These are phyloP conservation scores for Dentipellis fragilis DNA, from an alignment of 768 basidiomycete genomes.

Conservation along the genomic window DNA sequence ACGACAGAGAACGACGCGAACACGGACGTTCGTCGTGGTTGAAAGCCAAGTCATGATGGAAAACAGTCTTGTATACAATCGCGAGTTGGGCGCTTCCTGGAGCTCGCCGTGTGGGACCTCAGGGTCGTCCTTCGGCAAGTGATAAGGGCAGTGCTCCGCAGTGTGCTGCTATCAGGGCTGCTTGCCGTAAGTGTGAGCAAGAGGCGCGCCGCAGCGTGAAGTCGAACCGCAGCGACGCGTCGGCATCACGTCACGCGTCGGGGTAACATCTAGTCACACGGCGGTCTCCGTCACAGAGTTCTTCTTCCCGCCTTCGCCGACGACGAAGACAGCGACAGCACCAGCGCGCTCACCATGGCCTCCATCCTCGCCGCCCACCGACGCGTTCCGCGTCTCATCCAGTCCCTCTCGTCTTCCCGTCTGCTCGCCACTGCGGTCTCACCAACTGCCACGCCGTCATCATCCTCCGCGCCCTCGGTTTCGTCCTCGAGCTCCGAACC, in stretches of 20 bases:
- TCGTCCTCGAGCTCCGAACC: conserved; percentile 15
- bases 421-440: background rate
- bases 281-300: background rate
- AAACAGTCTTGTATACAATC: too few species aligned
- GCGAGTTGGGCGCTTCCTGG: too few species aligned
- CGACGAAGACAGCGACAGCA: background rate
- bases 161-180: too few species aligned
- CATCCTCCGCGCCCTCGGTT: background rate
- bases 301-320: background rate
- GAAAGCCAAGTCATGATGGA: too few species aligned
- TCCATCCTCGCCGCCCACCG: background rate
- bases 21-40: too few species aligned
- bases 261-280: background rate
- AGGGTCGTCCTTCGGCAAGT: too few species aligned
- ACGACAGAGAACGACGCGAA: too few species aligned
- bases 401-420: background rate
- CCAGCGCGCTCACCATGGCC: background rate
- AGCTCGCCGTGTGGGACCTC: too few species aligned
- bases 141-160: too few species aligned
- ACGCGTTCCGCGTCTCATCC: background rate
- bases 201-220: too few species aligned
- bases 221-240: too few species aligned
- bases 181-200: too few species aligned
- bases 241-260: background rate
- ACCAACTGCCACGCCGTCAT: background rate